phyloP scores from a whole-genome alignment of 495 filamentous ascomycete species.

The Neurospora sp. region DNA sequence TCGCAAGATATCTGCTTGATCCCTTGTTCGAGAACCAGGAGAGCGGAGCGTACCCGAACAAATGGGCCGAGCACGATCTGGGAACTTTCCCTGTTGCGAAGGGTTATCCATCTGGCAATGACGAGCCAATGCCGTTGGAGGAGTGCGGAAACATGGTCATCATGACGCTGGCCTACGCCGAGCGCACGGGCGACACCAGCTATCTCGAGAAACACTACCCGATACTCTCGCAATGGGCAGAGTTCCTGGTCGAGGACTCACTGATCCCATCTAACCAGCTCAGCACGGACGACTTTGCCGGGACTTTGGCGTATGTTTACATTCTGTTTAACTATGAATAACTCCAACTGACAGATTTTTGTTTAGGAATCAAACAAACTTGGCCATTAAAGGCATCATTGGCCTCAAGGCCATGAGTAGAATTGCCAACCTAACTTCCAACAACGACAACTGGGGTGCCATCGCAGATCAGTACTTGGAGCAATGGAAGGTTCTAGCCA shows the following conservation, averaged over 20 bases:
- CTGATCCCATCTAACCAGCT: conserved; percentile 77
- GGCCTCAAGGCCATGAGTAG: conserved; percentile 89
- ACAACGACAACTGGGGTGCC: conserved; percentile 50
- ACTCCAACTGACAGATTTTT: neutral
- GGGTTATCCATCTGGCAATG: conserved; percentile 71
- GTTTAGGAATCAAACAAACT: conserved; percentile 70
- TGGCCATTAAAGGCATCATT: conserved; percentile 88
- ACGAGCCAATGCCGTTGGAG: conserved; percentile 91
- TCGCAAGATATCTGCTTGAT: conserved; percentile 78
- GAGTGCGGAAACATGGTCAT: conserved; percentile 95
- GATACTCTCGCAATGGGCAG: conserved; percentile 78
- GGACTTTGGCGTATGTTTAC: conserved; percentile 47
- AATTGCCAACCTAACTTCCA: conserved; percentile 53
- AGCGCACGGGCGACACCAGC: conserved; percentile 30
- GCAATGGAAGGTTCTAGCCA: conserved; percentile 65
- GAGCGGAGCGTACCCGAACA: conserved; percentile 81
- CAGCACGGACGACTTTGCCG: conserved; percentile 90
- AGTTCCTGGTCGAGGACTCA: conserved; percentile 72
- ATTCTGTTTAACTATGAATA: neutral
- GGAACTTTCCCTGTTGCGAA: conserved; percentile 89
- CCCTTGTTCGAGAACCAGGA: conserved; percentile 84
- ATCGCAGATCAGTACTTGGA: conserved; percentile 63
- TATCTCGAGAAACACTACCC: conserved; percentile 50
- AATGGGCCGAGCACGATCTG: conserved; percentile 82
- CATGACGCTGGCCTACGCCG: conserved; percentile 61